Conservation (phyloP, 148 eudicot species). For the Fagopyrum tataricum region DNA sequence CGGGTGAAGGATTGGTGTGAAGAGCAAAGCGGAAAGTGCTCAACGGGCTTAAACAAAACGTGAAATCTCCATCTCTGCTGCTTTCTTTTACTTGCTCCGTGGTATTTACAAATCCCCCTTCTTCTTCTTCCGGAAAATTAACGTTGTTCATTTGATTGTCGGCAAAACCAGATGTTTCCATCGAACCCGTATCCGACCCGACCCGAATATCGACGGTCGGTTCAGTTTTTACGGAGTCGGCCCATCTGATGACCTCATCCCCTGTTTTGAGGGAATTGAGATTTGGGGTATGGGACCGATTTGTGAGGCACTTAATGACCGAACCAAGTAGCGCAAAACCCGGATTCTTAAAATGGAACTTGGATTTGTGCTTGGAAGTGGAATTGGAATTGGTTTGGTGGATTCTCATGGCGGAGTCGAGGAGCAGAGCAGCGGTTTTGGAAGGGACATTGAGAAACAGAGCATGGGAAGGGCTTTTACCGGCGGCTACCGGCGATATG, state of each 20-base stretch:
- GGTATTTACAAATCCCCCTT: slow-evolving; percentile 24
- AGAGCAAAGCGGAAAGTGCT: slow-evolving; percentile 61
- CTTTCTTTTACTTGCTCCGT: slow-evolving; percentile 13
- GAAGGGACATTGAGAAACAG: slow-evolving; percentile 66
- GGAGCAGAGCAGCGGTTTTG: slow-evolving; percentile 49
- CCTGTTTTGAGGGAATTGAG: slow-evolving; percentile 2
- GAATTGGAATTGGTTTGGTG: slow-evolving; percentile 25
- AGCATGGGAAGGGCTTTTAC: slow-evolving; percentile 18
- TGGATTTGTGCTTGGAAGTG: slow-evolving; percentile 23
- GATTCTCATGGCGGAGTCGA: slow-evolving; percentile 67
- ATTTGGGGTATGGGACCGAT: slow-evolving; percentile 25
- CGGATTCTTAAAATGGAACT: slow-evolving; percentile 26
- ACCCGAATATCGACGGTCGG: background rate
- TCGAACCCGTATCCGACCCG: background rate
- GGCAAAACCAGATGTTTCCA: slow-evolving; percentile 7
- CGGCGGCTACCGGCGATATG: slow-evolving; percentile 18
- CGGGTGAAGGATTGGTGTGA: slow-evolving; percentile 33
- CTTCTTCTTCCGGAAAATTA: slow-evolving; percentile 27
- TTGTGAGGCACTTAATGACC: slow-evolving; percentile 33
- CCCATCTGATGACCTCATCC: slow-evolving; percentile 8
- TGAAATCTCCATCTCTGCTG: slow-evolving; percentile 19
- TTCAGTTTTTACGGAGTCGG: background rate
- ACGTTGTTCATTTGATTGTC: slow-evolving; percentile 15
- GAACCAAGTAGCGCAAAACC: slow-evolving; percentile 59
- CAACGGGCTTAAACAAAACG: slow-evolving; percentile 38